Conservation (phyloP, 2,329 filamentous ascomycete genomes). For the Aureobasidium uvarum region DNA sequence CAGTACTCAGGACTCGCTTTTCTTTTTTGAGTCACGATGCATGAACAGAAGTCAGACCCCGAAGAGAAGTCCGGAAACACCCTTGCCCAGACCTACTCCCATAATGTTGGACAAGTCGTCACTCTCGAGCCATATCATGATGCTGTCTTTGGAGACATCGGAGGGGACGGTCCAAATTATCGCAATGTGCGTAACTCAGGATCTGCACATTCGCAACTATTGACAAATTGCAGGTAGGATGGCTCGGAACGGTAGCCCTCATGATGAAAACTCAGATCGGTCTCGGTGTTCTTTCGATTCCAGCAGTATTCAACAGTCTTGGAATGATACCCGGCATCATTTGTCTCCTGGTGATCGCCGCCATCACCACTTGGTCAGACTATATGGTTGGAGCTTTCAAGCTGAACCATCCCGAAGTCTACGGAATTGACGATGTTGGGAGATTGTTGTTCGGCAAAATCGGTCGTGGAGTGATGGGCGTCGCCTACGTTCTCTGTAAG, state of each 20-base stretch:
- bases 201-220: too few species aligned
- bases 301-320: slow-evolving; percentile 47
- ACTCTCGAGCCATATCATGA: background rate
- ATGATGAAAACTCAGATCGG: slow-evolving; percentile 52
- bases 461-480: slow-evolving; percentile 52
- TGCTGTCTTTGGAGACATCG: background rate
- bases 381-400: slow-evolving; percentile 56
- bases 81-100: too few species aligned
- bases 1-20: too few species aligned
- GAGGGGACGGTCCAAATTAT: background rate
- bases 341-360: slow-evolving; percentile 42
- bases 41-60: too few species aligned
- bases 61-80: too few species aligned
- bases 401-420: slow-evolving; percentile 54
- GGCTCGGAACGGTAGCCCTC: slow-evolving; percentile 45
- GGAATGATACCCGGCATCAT: slow-evolving; percentile 53
- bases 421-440: slow-evolving; percentile 59
- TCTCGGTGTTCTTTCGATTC: slow-evolving; percentile 52
- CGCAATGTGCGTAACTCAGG: too few species aligned
- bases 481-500: slow-evolving; percentile 41
- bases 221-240: too few species aligned
- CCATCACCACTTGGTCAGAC: slow-evolving; percentile 51
- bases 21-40: too few species aligned
- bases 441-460: slow-evolving; percentile 54
- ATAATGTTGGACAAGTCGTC: too few species aligned